phyloP scores from a whole-genome alignment of 2,329 filamentous ascomycete species.

The Biscogniauxia sp. region DNA sequence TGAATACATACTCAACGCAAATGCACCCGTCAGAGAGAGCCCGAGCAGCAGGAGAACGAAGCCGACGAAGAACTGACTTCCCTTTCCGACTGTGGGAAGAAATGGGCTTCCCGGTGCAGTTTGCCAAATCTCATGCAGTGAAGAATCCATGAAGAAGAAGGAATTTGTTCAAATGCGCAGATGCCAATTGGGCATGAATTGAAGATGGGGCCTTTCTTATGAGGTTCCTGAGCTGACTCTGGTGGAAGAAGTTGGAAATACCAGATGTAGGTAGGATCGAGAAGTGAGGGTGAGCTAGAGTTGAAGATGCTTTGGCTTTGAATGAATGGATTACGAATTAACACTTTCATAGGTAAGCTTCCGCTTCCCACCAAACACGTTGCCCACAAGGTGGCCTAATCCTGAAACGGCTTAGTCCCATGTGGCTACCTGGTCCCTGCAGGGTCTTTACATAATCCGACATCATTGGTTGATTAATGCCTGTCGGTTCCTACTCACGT shows the following conservation, averaged over 20 bases:
- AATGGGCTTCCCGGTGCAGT: constrained; percentile 86
- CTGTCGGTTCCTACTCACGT: constrained; percentile 1
- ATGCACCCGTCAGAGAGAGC: constrained; percentile 71
- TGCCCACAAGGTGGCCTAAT: background rate
- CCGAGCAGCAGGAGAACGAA: constrained; percentile 73
- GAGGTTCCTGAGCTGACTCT: no score
- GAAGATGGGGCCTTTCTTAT: background rate
- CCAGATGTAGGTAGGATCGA: no score
- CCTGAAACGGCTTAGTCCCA: background rate
- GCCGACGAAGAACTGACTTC: constrained; percentile 77
- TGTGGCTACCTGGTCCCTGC: background rate
- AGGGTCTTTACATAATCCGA: background rate
- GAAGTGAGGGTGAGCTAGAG: background rate
- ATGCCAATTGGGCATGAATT: background rate
- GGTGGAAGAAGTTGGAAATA: no score
- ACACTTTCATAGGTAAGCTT: background rate
- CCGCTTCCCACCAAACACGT: constrained; percentile 1
- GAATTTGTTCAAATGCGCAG: background rate
- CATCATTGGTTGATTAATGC: background rate
- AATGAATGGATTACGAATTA: background rate
- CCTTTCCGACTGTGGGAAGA: constrained; percentile 74
- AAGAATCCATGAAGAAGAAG: constrained; percentile 65
- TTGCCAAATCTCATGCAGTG: constrained; percentile 89
- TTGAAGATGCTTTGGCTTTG: no score
- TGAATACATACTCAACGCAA: constrained; percentile 73